phyloP scores from a whole-genome alignment of 805 yeast species.

The Lipomyces starkeyi region DNA sequence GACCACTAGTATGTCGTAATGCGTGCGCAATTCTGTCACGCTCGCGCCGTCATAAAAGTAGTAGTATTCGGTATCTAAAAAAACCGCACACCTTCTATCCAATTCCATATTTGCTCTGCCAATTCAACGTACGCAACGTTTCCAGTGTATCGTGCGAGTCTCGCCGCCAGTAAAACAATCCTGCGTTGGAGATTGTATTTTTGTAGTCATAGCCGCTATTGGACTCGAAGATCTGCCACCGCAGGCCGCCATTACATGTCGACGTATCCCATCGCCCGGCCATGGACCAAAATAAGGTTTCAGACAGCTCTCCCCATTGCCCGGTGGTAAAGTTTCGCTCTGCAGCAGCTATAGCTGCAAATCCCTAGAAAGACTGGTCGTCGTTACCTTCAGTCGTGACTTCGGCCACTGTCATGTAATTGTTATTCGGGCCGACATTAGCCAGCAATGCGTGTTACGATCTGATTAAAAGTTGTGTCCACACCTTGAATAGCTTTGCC shows the following conservation, averaged over 20 bases:
- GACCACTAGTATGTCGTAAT: conserved; percentile 75
- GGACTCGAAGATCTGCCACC: conserved; percentile 98
- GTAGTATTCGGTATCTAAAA: conserved; percentile 45
- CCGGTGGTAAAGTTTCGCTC: conserved; percentile 84
- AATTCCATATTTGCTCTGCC: conserved; percentile 74
- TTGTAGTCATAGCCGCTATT: conserved; percentile 93
- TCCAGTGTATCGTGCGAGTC: conserved; percentile 79
- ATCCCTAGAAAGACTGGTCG: conserved; percentile 98
- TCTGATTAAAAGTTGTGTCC: conserved; percentile 67
- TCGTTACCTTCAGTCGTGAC: conserved; percentile 95
- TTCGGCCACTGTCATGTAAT: conserved; percentile 87
- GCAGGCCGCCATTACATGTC: conserved; percentile 83
- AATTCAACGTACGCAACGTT: conserved; percentile 73
- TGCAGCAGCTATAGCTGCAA: conserved; percentile 89
- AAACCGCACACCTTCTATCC: conserved; percentile 63
- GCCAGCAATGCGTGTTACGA: conserved; percentile 68
- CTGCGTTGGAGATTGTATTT: conserved; percentile 84
- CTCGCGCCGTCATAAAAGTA: conserved; percentile 57
- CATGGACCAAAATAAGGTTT: conserved; percentile 92
- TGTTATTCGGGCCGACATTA: conserved; percentile 75
- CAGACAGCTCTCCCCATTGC: conserved; percentile 85
- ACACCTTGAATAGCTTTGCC: no score
- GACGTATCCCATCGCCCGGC: conserved; percentile 80
- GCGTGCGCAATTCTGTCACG: conserved; percentile 64
- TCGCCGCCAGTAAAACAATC: conserved; percentile 79